These are phyloP conservation scores for Monosporascus sp. DNA, from an alignment of 2,329 filamentous ascomycete species.

Conservation along the genomic window DNA sequence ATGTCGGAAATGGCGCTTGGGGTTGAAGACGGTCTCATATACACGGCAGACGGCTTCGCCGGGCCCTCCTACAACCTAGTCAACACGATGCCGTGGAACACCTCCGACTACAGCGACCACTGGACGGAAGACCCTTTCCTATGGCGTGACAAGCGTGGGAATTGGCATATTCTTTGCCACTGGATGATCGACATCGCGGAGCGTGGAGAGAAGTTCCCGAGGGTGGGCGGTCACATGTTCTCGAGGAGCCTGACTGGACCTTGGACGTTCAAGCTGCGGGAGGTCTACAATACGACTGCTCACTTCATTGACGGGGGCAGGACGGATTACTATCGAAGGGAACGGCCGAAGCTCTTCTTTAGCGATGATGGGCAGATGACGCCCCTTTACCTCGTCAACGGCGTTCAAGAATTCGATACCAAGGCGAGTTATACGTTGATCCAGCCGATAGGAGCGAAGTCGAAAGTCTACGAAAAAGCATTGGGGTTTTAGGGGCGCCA, in stretches of 20 bases:
- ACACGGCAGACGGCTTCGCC: slow-evolving; percentile 20
- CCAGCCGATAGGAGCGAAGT: slow-evolving; percentile 30
- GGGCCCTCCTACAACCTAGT: slow-evolving; percentile 23
- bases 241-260: slow-evolving; percentile 14
- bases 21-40: slow-evolving; percentile 32
- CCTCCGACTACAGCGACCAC: slow-evolving; percentile 18
- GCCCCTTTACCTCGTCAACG: slow-evolving; percentile 41
- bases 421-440: slow-evolving; percentile 33
- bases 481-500: background rate
- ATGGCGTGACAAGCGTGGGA: slow-evolving; percentile 22
- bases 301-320: slow-evolving; percentile 35
- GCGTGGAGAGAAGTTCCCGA: slow-evolving; percentile 18
- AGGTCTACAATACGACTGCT: slow-evolving; percentile 20
- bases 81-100: slow-evolving; percentile 18
- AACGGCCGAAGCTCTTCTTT: slow-evolving; percentile 44
- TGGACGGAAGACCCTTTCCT: slow-evolving; percentile 25
- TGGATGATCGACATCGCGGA: slow-evolving; percentile 21
- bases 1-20: slow-evolving; percentile 27
- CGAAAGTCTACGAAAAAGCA: background rate
- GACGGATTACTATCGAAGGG: slow-evolving; percentile 36
- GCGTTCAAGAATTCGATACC: slow-evolving; percentile 37
- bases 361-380: slow-evolving; percentile 40
- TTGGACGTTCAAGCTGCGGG: slow-evolving; percentile 20
- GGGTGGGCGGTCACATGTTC: slow-evolving; percentile 20
- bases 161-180: slow-evolving; percentile 25